Conservation (phyloP, 345 rosid genomes). For the Eucalyptus pauciflora region DNA sequence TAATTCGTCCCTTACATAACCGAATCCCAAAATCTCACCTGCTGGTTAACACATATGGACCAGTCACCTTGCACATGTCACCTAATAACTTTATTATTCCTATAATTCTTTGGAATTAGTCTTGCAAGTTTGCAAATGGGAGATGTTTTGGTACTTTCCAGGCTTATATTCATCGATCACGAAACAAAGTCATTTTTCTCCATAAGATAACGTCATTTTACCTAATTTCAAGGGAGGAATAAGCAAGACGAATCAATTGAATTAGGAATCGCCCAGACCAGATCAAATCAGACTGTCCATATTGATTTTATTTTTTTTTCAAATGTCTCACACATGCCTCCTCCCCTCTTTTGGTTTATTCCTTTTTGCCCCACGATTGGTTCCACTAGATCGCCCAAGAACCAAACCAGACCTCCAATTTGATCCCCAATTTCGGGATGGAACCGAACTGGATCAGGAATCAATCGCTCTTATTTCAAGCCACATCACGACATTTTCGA, state of each 20-base stretch:
- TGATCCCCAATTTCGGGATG: no score
- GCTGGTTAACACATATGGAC: background rate
- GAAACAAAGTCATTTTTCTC: background rate
- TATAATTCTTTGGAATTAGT: background rate
- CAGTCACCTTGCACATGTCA: background rate
- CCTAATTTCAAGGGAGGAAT: background rate
- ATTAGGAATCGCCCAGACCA: accelerated
- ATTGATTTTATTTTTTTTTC: no score
- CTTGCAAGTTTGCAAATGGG: background rate
- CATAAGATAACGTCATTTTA: background rate
- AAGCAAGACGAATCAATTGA: no score
- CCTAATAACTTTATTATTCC: background rate
- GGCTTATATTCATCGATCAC: background rate
- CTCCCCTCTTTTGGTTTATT: no score
- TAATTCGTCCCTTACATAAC: background rate
- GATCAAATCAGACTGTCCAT: no score
- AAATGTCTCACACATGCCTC: no score
- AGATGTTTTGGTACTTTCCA: background rate
- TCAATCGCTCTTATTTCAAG: background rate
- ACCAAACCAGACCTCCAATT: no score
- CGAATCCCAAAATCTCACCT: background rate
- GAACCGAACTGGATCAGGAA: accelerated
- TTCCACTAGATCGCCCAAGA: no score
- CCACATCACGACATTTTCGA: background rate
- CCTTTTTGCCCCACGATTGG: no score